These are phyloP conservation scores for Carex parvula DNA, from an alignment of 176 grass and related monocot genomes.

Conservation along the genomic window DNA sequence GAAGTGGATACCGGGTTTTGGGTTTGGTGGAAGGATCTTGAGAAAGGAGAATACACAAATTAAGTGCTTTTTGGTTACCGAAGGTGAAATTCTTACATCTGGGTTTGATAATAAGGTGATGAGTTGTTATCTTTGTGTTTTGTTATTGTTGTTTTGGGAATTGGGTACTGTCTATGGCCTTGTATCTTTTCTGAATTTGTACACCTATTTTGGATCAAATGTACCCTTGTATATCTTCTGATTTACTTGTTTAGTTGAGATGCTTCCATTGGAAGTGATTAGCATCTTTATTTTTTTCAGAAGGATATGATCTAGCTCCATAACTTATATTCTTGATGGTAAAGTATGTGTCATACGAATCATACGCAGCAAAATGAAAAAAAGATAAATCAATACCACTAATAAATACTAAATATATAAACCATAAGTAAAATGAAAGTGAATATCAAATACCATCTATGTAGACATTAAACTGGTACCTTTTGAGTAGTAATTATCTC, in stretches of 20 bases:
- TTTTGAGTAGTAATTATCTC: not conserved
- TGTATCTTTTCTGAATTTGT: not conserved
- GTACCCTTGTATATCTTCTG: not conserved
- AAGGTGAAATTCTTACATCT: constrained; percentile 79
- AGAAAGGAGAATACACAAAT: constrained; percentile 86
- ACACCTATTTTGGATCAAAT: constrained; percentile 6
- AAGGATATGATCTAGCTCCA: not conserved
- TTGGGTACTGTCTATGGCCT: not conserved
- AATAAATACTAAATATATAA: not conserved
- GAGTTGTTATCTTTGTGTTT: not conserved
- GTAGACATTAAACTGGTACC: not conserved
- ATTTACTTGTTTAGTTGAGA: not conserved
- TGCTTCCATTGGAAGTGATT: not conserved
- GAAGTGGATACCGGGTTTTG: constrained; percentile 76
- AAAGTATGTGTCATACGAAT: not conserved
- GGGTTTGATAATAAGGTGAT: constrained; percentile 96
- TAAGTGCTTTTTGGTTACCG: constrained; percentile 79
- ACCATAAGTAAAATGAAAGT: not conserved
- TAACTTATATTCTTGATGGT: not conserved
- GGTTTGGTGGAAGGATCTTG: constrained; percentile 72
- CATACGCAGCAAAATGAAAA: not conserved
- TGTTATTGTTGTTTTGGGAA: not conserved
- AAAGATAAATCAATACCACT: not conserved
- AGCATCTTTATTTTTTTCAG: not conserved
- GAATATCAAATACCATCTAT: not conserved